Base-by-base conservation (phyloP, 2,329 filamentous ascomycete species). In the Colletotrichum liriopes region DNA sequence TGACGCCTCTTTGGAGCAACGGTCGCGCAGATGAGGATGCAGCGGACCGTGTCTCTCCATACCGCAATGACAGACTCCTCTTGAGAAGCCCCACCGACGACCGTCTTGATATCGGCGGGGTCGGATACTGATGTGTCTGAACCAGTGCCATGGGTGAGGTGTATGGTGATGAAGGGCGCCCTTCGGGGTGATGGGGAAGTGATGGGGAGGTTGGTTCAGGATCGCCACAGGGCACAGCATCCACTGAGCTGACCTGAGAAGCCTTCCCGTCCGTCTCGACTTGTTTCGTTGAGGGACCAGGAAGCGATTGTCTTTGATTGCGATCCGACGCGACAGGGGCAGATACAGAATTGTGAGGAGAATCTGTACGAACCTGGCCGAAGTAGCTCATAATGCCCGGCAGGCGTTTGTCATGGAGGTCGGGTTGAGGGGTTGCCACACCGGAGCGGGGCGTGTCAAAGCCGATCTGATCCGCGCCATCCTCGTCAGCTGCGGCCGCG, bases 331-430 rank as follows among this genome's bases (percentile, higher is more conserved):
- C 77, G 73, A 77, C 77, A 77, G 81, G 77, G 76, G 81, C 80
- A 78, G 79, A 78, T 80, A 73, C 71, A 73, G 71, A 73, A 69
- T 67, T 74, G 65, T 72, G 73, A 74, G 66, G 61, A 91, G 92
- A 91, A 87, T 90, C 91, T 88, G 90, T 90, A 98, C 96, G 92
- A 97, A 99, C 96, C 96, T 99, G 96, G 87, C 93, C 93, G 90
- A 98, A 98, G 89, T 96, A 98, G 88, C 93, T 97, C 89, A 96
- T 93, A 86, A 98, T 97, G 82, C 95, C 94, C 77, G 96, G 96
- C 81, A 97, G 88, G 85, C 96, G 93, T 86, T 98, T 98, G 86
- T 99, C 96, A 80, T 93, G 92, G 75, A 93, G 92, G 84, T 98
- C 96, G 77, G 96, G 96, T 80, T 95, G 93, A 77, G 96, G 96